A percentile compares a stretch with the other conserved stretches of the same genome.
Evolutionary conservation across 2,329 filamentous ascomycete genomes (phyloP).

Genomic region (Hypoxylon sp.): DNA sequence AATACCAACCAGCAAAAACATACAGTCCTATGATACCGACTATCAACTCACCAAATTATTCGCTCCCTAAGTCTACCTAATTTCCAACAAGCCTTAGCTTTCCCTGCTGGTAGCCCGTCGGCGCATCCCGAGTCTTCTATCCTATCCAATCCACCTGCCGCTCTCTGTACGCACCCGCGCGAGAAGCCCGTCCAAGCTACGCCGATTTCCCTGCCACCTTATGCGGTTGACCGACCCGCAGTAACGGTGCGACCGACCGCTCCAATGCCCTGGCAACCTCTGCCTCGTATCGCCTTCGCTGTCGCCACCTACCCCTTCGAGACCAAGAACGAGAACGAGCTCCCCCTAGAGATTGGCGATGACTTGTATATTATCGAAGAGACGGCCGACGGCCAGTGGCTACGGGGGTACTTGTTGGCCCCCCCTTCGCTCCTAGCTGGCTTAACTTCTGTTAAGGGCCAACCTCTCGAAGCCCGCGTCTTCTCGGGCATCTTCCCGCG

Average conservation of each 20-base stretch:
- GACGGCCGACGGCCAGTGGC: constrained; percentile 91
- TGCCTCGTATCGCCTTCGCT: constrained; percentile 97
- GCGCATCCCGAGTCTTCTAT: constrained; percentile 13
- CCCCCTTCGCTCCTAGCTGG: constrained; percentile 93
- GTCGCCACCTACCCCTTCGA: constrained; percentile 95
- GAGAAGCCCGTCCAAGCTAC: constrained; percentile 24
- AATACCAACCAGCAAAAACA: constrained; percentile 20
- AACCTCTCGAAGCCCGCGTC: constrained; percentile 93
- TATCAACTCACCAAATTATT: constrained; percentile 13
- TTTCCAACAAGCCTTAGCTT: constrained; percentile 22
- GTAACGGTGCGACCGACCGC: constrained; percentile 48
- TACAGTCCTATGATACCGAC: constrained; percentile 25
- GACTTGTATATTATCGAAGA: constrained; percentile 99
- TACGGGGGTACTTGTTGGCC: constrained; percentile 93
- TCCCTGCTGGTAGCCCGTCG: constrained; percentile 11
- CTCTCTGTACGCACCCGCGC: constrained; percentile 32
- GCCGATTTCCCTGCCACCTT: constrained; percentile 40
- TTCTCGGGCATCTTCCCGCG: constrained; percentile 98
- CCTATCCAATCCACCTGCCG: constrained; percentile 5
- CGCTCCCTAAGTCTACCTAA: constrained; percentile 12
- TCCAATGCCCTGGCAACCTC: constrained; percentile 94
- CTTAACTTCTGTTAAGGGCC: constrained; percentile 88
- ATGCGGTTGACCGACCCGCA: constrained; percentile 51
- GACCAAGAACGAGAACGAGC: constrained; percentile 85
- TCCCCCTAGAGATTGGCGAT: constrained; percentile 97